A percentile compares a stretch with the other conserved stretches of the same genome.
phyloP scores from a whole-genome alignment of 148 eudicot genomes.

The Agrostemma githago region DNA sequence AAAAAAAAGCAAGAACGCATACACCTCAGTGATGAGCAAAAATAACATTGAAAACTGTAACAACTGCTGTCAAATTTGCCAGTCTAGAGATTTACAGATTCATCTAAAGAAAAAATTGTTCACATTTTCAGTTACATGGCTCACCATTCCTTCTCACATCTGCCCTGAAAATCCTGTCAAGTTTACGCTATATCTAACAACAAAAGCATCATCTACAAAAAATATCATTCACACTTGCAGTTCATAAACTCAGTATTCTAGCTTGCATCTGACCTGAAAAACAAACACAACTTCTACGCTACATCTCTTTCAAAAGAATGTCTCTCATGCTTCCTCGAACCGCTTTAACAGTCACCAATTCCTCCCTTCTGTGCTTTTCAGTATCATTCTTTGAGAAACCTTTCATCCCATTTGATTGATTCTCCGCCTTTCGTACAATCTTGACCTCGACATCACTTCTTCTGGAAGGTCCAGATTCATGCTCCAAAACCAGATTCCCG shows the following conservation, averaged over 20 bases:
- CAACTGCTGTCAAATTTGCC: background rate
- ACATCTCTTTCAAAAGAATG: slow-evolving; percentile 14
- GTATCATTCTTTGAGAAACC: background rate
- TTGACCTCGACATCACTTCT: slow-evolving; percentile 24
- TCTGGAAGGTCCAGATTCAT: slow-evolving; percentile 22
- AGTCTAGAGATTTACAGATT: background rate
- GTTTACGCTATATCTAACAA: background rate
- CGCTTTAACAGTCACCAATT: background rate
- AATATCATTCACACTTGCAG: background rate
- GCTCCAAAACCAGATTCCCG: slow-evolving; percentile 10
- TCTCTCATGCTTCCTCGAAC: slow-evolving; percentile 19
- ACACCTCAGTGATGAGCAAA: background rate
- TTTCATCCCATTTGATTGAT: background rate
- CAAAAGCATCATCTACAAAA: no score
- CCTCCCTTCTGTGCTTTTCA: background rate
- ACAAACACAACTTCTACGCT: background rate
- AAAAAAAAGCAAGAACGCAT: background rate
- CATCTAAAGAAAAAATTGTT: background rate
- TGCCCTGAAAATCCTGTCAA: background rate
- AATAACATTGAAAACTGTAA: background rate
- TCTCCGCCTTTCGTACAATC: background rate
- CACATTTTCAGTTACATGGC: background rate
- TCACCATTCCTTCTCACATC: background rate
- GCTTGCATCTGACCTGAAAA: background rate
- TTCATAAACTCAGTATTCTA: slow-evolving; percentile 1